Evolutionary conservation across 2,329 filamentous ascomycete genomes (phyloP), one percentile per base, ranked within the genome.

Genomic region (Fusarium sp.): DNA sequence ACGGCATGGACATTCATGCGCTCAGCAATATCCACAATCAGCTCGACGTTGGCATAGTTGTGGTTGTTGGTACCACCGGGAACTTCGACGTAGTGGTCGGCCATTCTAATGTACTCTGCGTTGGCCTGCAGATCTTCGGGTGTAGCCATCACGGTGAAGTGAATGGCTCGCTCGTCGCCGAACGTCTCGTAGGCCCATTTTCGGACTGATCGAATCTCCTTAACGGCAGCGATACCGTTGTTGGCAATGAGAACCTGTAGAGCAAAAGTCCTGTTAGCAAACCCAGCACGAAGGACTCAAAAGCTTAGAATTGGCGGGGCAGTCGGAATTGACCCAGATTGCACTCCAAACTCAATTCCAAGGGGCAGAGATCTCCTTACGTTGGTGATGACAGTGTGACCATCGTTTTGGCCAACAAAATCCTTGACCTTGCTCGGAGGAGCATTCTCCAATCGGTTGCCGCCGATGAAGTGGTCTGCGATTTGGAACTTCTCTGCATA

Each of bases 131-230:
- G 82, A 90, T 99, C 96, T 83, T 99, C 96, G 48, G 96, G 96
- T 37, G 96, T 99, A 74, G 96, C 96, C 96, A 99, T 99, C 79
- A 99, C 96, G 67, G 96, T 99, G 84, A 99, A 99, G 79, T 98
- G 94, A 78, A 99, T 97, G 75, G 95, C 96, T 77, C 92, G 89
- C 85, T 99, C 96, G 82, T 99, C 94, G 83, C 96, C 95, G 79
- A 99, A 99, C 10, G 93, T 97, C 84, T 99, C 96, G 89, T 99
- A 99, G 65, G 96, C 96, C 96, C 96, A 99, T 94, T 98, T 99
- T 81, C 96, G 92, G 77, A 99, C 95, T 62, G 95, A 98, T 80
- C 96, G 90, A 79, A 99, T 99, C 83, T 99, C 96, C 83, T 99
- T 99, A 81, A 99, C 96, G 78, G 96, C 96, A 50, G 96, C 96